A percentile compares a stretch with the other conserved stretches of the same genome.
Evolutionary conservation across 768 basidiomycete species (phyloP).

Genomic region (Mycena leptocephala): DNA sequence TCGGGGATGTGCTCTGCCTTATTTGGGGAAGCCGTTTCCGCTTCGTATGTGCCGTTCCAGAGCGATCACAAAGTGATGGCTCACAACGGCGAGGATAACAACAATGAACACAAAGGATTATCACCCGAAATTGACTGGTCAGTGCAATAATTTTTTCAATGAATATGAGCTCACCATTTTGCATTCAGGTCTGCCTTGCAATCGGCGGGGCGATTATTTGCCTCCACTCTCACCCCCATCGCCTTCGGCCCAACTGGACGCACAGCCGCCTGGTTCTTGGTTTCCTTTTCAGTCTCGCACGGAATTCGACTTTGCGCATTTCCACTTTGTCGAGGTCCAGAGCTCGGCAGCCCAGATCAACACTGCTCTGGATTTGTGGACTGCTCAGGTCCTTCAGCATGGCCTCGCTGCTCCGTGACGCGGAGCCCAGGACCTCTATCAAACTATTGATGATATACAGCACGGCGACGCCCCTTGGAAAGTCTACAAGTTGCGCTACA

Average conservation of each 20-base stretch:
- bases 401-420: background rate
- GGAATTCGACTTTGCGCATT: conserved; percentile 10
- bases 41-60: no score
- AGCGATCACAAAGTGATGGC: no score
- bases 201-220: background rate
- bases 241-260: background rate
- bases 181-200: background rate
- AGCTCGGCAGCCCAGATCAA: background rate
- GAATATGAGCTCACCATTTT: background rate
- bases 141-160: no score
- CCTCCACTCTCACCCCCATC: background rate
- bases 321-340: conserved; percentile 7
- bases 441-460: background rate
- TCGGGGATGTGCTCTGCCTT: no score
- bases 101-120: background rate
- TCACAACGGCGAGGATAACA: background rate
- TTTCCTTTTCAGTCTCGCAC: background rate
- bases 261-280: background rate
- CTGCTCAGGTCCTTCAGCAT: background rate
- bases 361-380: background rate
- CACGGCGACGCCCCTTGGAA: conserved; percentile 13
- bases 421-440: background rate
- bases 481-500: background rate
- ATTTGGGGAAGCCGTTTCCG: no score
- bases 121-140: background rate